Evolutionary conservation across 2,329 filamentous ascomycete species (phyloP), one percentile per base, ranked within the genome.

Genomic region (Penicillium sp.): DNA sequence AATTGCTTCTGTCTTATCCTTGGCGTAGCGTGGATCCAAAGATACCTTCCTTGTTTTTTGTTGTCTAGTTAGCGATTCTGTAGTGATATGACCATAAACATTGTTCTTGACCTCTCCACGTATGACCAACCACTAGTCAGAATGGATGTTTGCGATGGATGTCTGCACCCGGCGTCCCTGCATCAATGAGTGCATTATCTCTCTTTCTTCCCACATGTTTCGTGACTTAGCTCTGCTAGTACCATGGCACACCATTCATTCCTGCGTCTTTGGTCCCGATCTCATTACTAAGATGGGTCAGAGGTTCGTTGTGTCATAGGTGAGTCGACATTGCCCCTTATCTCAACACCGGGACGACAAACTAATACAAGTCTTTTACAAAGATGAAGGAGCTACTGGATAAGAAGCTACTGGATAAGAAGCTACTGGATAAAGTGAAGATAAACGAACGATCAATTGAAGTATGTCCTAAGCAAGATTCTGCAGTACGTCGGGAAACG

Each of bases 41-140:
- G 22, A 32, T 26, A 22, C 22, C 18, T 22, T 39, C 9, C 9
- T 28, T 47, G 23, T 40, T 40, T 27, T 11, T 16, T 48, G 38
- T 48, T 28, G 20, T 31, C 29, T 35, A 48, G 18, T 39, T 41
- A 36, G 10, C 18, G 35, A 32, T 35, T 26, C 24, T 37, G 28
- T 23, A 36, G 24, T 42, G 39, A 42, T 47, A 23, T 48, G 45
- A 36, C 36, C 28, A 35, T 42, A 42, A 8, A 27, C 31, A 26
- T 22, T n/a, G 11, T 31, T 43, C 24, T 22, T 20, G 32, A 35
- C 10, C 26, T 27, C 18, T 20, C 18, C 18, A 4, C 18, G 18
- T 20, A 20, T 20, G 18, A 20, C 18, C 18, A 20, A 20, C 18
- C 18, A 20, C 18, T 20, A 20, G 18, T 20, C 18, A 20, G 3